Percentiles rank a stretch among this genome's conserved stretches.
phyloP scores from a whole-genome alignment of 352 stramenopile species.

The Globisporangium barbulae region DNA sequence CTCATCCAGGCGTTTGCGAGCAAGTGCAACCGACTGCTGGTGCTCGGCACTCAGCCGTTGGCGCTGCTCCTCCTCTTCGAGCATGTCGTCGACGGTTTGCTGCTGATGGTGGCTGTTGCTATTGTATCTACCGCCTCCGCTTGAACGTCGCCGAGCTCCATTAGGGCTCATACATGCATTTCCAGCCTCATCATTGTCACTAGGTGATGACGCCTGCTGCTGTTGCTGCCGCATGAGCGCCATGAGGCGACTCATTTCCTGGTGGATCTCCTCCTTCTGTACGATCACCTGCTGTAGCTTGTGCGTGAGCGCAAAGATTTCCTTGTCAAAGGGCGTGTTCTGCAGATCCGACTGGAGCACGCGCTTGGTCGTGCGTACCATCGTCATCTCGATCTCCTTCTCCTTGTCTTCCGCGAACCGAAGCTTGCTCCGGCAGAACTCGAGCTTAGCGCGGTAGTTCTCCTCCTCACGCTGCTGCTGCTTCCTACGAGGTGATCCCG shows the following conservation, averaged over 20 bases:
- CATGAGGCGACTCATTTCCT: constrained; percentile 67
- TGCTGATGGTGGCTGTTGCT: neutral
- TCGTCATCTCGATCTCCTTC: constrained; percentile 63
- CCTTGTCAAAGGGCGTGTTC: constrained; percentile 58
- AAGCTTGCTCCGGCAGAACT: constrained; percentile 57
- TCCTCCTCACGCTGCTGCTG: constrained; percentile 38
- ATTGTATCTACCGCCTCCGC: neutral
- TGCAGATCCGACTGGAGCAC: constrained; percentile 50
- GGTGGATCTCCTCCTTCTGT: constrained; percentile 72
- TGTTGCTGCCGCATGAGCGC: constrained; percentile 24
- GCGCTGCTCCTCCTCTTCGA: constrained; percentile 12
- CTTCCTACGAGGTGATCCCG: constrained; percentile 4
- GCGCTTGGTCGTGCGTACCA: constrained; percentile 71
- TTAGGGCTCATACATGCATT: neutral
- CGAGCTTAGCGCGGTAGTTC: constrained; percentile 41
- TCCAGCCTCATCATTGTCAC: neutral
- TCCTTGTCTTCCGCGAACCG: constrained; percentile 63
- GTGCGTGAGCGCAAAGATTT: constrained; percentile 73
- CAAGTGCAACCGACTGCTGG: constrained; percentile 22
- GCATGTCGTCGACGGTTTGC: constrained; percentile 21
- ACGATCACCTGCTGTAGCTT: constrained; percentile 74
- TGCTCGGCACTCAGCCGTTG: constrained; percentile 31
- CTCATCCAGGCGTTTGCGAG: constrained; percentile 28
- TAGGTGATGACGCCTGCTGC: neutral
- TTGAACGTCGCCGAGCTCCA: neutral